Evolutionary conservation across 768 basidiomycete genomes (phyloP).

Genomic region (Megacollybia marginata): DNA sequence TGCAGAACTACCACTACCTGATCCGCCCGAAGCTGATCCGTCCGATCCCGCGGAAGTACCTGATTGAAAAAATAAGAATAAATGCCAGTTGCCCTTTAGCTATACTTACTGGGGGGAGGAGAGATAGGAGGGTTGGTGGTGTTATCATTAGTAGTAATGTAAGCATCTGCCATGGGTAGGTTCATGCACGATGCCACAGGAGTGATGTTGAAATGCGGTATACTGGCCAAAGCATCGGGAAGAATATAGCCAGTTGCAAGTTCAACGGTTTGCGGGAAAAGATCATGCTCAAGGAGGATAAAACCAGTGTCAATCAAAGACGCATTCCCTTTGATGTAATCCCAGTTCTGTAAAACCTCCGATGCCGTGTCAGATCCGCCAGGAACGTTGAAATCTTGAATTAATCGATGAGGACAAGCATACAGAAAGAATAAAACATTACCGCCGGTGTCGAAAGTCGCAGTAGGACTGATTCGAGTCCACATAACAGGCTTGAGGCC

Average conservation of each 20-base stretch:
- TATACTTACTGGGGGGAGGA: constrained; percentile 30
- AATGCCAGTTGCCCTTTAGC: too few relatives aligned
- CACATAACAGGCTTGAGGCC: constrained; percentile 79
- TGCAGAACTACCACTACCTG: background rate
- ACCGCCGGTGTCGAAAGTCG: constrained; percentile 71
- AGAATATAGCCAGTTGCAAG: constrained; percentile 83
- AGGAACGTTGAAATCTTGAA: constrained; percentile 72
- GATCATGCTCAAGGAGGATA: constrained; percentile 83
- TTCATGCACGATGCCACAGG: constrained; percentile 68
- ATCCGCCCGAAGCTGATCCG: background rate
- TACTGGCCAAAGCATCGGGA: constrained; percentile 66
- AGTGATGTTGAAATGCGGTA: constrained; percentile 58
- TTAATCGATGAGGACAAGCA: constrained; percentile 5
- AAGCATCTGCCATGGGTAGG: constrained; percentile 52
- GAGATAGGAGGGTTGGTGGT: constrained; percentile 44
- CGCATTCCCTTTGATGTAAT: constrained; percentile 61
- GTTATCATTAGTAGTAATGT: constrained; percentile 81
- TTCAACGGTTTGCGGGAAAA: constrained; percentile 80
- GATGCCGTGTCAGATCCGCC: constrained; percentile 49
- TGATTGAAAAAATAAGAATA: too few relatives aligned
- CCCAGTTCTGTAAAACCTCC: constrained; percentile 65
- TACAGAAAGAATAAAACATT: constrained; percentile 7
- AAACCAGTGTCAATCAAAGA: constrained; percentile 62
- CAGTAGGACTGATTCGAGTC: constrained; percentile 55
- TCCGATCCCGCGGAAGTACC: background rate